Conservation (phyloP, 1,139 yeast genomes). For the Ogataea hybrid region DNA sequence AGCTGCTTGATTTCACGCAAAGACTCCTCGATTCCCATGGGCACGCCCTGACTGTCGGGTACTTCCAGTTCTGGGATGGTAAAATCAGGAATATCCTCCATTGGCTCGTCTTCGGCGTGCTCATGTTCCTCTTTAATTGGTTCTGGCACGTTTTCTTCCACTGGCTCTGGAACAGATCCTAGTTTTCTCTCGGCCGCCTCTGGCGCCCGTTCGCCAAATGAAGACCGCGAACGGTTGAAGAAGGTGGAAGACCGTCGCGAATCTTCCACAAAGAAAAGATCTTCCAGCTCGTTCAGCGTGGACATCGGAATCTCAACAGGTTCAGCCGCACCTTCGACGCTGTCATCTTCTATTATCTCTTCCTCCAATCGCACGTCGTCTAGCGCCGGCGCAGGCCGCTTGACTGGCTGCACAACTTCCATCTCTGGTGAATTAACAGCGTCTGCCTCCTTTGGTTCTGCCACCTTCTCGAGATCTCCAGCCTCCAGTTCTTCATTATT, state of each 20-base stretch:
- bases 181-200: not conserved
- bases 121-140: not conserved
- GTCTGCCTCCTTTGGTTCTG: not conserved
- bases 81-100: constrained; percentile 1
- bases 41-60: constrained; percentile 3
- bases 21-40: constrained; percentile 2
- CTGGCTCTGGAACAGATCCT: constrained; percentile 3
- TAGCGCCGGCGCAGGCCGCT: not conserved
- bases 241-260: constrained; percentile 25
- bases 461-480: not conserved
- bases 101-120: not conserved
- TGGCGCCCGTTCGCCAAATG: constrained; percentile 3
- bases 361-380: constrained; percentile 9
- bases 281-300: constrained; percentile 23
- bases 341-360: constrained; percentile 22
- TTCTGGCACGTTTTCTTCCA: not conserved
- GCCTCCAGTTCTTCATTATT: not conserved
- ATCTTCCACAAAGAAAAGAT: constrained; percentile 23
- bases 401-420: not conserved
- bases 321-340: constrained; percentile 5
- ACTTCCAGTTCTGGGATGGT: constrained; percentile 3
- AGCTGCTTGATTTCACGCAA: constrained; percentile 1
- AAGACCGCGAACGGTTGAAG: constrained; percentile 17
- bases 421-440: not conserved
- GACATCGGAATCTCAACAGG: constrained; percentile 24